Conservation (phyloP, 768 basidiomycete genomes). For the Xerocomellus intermedius region DNA sequence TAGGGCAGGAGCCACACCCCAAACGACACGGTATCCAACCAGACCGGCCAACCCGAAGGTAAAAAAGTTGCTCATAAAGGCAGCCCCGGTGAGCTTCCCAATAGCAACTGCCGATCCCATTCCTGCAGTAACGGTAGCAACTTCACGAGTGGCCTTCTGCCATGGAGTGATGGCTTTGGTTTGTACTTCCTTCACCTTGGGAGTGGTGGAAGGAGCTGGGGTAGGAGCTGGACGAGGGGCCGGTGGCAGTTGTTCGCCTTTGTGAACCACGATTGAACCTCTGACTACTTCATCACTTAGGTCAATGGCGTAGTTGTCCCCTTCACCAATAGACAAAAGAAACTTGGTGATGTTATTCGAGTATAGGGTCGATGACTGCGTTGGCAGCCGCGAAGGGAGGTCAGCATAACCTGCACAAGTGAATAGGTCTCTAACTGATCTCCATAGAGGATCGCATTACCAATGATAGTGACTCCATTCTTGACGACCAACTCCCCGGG, state of each 20-base stretch:
- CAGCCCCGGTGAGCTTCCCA: slow-evolving; percentile 75
- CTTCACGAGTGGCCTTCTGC: slow-evolving; percentile 77
- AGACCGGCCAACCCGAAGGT: slow-evolving; percentile 85
- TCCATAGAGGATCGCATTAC: slow-evolving; percentile 34
- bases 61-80: slow-evolving; percentile 88
- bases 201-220: slow-evolving; percentile 52
- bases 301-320: slow-evolving; percentile 62
- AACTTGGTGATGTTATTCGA: slow-evolving; percentile 93
- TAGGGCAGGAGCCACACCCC: slow-evolving; percentile 85
- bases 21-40: slow-evolving; percentile 86
- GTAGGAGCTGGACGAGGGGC: slow-evolving; percentile 67
- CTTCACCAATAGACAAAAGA: slow-evolving; percentile 71
- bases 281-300: slow-evolving; percentile 83
- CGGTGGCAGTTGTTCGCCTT: slow-evolving; percentile 64
- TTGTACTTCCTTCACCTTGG: slow-evolving; percentile 45
- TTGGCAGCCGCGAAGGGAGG: slow-evolving; percentile 83
- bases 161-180: slow-evolving; percentile 73
- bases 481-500: slow-evolving; percentile 71
- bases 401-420: slow-evolving; percentile 67
- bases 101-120: slow-evolving; percentile 73
- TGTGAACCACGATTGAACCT: slow-evolving; percentile 72
- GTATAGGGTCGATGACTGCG: slow-evolving; percentile 85
- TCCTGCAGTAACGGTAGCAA: slow-evolving; percentile 68
- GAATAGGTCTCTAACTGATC: slow-evolving; percentile 2
- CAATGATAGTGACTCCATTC: slow-evolving; percentile 81